These are phyloP conservation scores for Cercospora nicotianae DNA, from an alignment of 2,329 filamentous ascomycete species.

Conservation along the genomic window DNA sequence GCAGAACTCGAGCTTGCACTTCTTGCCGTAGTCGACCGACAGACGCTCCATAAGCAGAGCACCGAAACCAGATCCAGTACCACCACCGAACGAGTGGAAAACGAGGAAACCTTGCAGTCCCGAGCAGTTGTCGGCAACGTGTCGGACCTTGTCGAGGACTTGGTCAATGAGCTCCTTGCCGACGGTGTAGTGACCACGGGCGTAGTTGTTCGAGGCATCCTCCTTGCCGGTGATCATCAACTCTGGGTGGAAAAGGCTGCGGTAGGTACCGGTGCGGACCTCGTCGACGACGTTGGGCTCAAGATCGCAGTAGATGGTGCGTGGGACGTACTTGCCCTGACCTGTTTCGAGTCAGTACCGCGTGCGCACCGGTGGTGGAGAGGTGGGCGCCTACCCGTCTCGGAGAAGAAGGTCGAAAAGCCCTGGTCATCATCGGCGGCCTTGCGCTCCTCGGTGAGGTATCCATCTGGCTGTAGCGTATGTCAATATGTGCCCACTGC, in stretches of 20 bases:
- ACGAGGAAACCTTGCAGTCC: conserved; percentile 99
- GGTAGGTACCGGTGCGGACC: conserved; percentile 96
- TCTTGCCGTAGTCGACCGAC: conserved; percentile 99
- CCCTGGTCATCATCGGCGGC: conserved; percentile 88
- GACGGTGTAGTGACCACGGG: conserved; percentile 98
- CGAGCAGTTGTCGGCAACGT: conserved; percentile 95
- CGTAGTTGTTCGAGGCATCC: conserved; percentile 99
- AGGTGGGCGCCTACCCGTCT: conserved; percentile 71
- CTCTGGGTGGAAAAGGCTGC: conserved; percentile 96
- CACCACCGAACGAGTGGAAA: conserved; percentile 99
- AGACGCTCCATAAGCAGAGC: conserved; percentile 98
- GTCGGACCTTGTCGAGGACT: conserved; percentile 95
- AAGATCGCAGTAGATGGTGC: conserved; percentile 99
- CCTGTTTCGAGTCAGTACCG: conserved; percentile 63
- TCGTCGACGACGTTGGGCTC: conserved; percentile 99
- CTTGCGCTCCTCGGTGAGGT: conserved; percentile 97
- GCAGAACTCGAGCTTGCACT: conserved; percentile 99
- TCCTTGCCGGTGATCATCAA: conserved; percentile 99
- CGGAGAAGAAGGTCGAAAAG: conserved; percentile 99
- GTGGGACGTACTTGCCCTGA: conserved; percentile 97
- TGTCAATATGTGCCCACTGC: conserved; percentile 25
- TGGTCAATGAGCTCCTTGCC: conserved; percentile 99
- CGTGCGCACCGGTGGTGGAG: conserved; percentile 38
- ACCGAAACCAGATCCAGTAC: conserved; percentile 97
- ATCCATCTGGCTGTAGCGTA: conserved; percentile 80